Evolutionary conservation across 768 basidiomycete genomes (phyloP), one percentile per base, ranked within the genome.

Genomic region (Leccinum sublutescens): DNA sequence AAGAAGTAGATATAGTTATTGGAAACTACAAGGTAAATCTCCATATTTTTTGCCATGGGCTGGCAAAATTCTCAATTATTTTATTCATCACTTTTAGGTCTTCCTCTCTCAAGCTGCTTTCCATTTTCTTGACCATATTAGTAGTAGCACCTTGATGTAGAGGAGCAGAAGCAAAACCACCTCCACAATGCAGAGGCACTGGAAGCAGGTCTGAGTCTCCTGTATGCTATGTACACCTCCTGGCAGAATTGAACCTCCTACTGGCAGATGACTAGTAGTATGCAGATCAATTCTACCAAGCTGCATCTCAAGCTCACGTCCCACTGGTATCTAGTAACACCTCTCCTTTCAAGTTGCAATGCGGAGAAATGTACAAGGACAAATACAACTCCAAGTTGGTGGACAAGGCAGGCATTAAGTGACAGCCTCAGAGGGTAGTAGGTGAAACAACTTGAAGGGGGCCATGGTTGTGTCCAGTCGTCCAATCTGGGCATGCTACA

Each of bases 81-180:
- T 43, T 57, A 56, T 51, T 51, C 19, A 3, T 54, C 4, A 9
- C 7, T 21, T 21, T 0, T 63, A 97, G 95, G 88, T 25, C 25
- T 25, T 25, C 25, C 25, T 25, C 25, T 25, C 25, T 25, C 25
- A 25, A 25, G 25, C 25, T 0, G 91, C 91, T 0, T 98, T 98
- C 83, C 92, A 93, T 62, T 77, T 80, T 2, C 83, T 98, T 19
- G 96, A 98, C 70, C 93, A 99, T 67, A 84, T 85, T 3, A 78
- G 98, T 11, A 87, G 95, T 8, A 25, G 80, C 87, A 29, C 0
- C 80, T 82, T 17, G 96, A 98, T 54, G 85, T 84, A 4, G 93
- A 97, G 59, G 95, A 97, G 68, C 85, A 86, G 70, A 91, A 91
- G 73, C 82, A 91, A 40, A 90, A 89, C 66, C 82, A 87, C 25